phyloP scores from a whole-genome alignment of 495 filamentous ascomycete species.

The Talaromyces trachyspermus region DNA sequence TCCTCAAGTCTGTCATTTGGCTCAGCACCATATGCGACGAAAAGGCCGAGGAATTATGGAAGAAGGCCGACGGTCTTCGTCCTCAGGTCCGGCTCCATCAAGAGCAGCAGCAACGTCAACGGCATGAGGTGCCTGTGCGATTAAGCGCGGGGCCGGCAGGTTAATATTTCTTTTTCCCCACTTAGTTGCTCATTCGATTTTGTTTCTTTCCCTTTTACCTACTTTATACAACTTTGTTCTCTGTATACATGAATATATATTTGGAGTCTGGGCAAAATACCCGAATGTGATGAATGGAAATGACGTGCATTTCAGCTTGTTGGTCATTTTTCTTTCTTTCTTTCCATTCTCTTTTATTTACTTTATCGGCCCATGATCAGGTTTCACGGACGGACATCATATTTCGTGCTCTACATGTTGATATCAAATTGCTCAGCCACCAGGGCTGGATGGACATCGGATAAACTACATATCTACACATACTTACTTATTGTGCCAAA shows the following conservation, averaged over 20 bases:
- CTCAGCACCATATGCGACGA: conserved; percentile 4
- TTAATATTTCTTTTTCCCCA: not conserved
- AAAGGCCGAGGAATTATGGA: conserved; percentile 6
- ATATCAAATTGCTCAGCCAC: no score
- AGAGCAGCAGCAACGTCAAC: conserved; percentile 5
- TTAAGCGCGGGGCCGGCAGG: not conserved
- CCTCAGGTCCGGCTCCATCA: conserved; percentile 5
- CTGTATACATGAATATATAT: not conserved
- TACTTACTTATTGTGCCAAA: no score
- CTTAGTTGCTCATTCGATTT: not conserved
- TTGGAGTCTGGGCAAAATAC: conserved; percentile 2
- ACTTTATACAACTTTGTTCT: no score
- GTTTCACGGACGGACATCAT: no score
- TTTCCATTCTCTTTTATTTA: conserved; percentile 1
- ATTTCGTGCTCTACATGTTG: no score
- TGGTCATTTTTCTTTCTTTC: not conserved
- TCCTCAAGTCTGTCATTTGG: conserved; percentile 4
- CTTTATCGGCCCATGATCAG: no score
- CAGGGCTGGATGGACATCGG: no score
- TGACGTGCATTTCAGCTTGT: not conserved
- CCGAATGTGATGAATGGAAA: conserved; percentile 5
- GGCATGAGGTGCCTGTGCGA: not conserved
- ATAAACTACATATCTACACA: no score
- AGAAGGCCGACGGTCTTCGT: conserved; percentile 4
- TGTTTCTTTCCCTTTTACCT: not conserved